A percentile compares a stretch with the other conserved stretches of the same genome.
Evolutionary conservation across 441 rosid genomes (phyloP).

Genomic region (Flueggea neowawraea): DNA sequence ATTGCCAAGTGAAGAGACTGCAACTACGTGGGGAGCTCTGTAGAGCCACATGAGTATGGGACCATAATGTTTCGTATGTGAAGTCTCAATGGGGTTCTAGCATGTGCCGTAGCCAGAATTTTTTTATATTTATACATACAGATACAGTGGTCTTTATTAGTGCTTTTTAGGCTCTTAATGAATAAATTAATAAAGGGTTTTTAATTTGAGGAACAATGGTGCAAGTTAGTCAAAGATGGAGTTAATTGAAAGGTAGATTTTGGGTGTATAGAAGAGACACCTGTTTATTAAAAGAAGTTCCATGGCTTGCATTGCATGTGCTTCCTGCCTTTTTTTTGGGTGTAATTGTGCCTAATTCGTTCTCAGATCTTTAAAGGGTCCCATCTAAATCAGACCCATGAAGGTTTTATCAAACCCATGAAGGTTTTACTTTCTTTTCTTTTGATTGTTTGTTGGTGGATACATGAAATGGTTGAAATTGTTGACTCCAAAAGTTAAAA

Average conservation of each 20-base stretch:
- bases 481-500: no score
- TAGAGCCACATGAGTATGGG: no score
- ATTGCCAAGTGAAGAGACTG: no score
- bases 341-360: not conserved
- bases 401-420: not conserved
- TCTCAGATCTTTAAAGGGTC: constrained; percentile 13
- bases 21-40: no score
- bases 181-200: constrained; percentile 13
- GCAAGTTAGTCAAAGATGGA: constrained; percentile 17
- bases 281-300: constrained; percentile 19
- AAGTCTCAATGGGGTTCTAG: no score
- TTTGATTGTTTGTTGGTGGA: no score
- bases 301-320: constrained; percentile 36
- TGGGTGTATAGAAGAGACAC: not conserved
- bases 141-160: not conserved
- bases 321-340: constrained; percentile 2
- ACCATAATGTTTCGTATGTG: no score
- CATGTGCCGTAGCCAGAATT: no score
- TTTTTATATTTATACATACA: no score
- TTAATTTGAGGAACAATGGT: not conserved
- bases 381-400: constrained; percentile 3
- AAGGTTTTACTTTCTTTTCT: not conserved
- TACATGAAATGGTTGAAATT: no score
- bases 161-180: not conserved
- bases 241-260: constrained; percentile 3